Conservation (phyloP, 2,329 filamentous ascomycete species). For the Alternaria solani region DNA sequence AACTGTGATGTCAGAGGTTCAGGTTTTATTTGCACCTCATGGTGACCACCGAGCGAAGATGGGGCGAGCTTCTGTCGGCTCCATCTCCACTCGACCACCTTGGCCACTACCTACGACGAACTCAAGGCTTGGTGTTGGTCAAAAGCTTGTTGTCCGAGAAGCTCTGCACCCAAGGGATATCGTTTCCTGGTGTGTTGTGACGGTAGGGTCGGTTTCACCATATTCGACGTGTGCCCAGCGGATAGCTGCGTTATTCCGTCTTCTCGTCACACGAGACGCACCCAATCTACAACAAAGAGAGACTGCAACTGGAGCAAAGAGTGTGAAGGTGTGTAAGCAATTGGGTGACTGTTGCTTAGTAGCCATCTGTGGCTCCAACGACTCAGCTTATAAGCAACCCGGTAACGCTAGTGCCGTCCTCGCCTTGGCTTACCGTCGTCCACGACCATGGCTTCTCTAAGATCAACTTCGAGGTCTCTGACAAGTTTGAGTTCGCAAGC, state of each 20-base stretch:
- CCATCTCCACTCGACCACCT: not conserved
- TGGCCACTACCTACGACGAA: not conserved
- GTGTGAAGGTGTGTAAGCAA: not conserved
- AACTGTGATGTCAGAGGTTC: constrained; percentile 12
- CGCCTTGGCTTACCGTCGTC: not conserved
- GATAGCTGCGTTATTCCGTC: not conserved
- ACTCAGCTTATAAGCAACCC: not conserved
- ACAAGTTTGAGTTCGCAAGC: not conserved
- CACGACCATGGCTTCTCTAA: not conserved
- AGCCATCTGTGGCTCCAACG: not conserved
- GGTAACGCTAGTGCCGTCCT: not conserved
- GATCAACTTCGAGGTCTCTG: not conserved
- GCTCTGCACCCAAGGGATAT: not conserved
- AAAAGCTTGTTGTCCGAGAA: not conserved
- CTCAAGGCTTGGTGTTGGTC: not conserved
- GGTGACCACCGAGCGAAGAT: not conserved
- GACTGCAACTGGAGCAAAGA: not conserved
- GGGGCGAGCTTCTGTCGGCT: not conserved
- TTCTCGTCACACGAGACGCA: not conserved
- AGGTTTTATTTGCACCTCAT: not conserved
- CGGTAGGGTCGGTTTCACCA: not conserved
- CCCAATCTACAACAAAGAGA: not conserved
- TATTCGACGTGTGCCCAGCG: not conserved
- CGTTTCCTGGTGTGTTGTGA: not conserved
- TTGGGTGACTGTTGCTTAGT: constrained; percentile 2